Base-by-base conservation (phyloP, 106 monocot species). In the Triglochin maritima region DNA sequence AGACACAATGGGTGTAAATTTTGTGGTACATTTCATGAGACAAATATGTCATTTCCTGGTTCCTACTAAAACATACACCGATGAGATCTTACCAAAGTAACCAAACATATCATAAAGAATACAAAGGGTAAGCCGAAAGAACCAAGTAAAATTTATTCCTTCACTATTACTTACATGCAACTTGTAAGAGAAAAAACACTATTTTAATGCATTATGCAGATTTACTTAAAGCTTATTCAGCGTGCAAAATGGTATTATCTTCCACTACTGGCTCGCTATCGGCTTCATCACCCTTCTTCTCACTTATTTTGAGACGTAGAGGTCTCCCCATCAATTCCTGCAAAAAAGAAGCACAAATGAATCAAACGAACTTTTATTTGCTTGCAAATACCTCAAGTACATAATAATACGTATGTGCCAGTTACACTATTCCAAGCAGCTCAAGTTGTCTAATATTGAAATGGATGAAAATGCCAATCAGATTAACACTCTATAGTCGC, bases 311-410 rank as follows among this genome's bases (percentile, higher is more conserved):
- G 73, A 93, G 69, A 17, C 79, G 88, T 66, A 93, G 69, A 72
- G 93, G 86, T 69, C 93, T 83, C 17, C 79, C 93, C 93, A 93
- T 80, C 60, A 93, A 76, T 68, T 93, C 93, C 93, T 88, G 62
- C 54, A 49, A 67, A 4, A 67, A 46, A 17, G 7, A 57, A 29
- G 29, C 15, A 41, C 51, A 68, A 53, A 56, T 0, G 4, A 15
- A 54, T 54, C 3, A 49, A 15, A 62, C 6, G 8, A 62, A 52
- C 9, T 52, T 52, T 11, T 8, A 11, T 52, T 52, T 11, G 11
- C 11, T 52, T 8, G 52, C 7, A 52, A 52, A 11, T 52, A 29
- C 0, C 29, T 29, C 29, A 29, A 29, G 29, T 29, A 29, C 29
- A 29, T 29, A 29, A 29, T 29, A 29, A 29, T 29, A 29, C 29